phyloP scores from a whole-genome alignment of 768 basidiomycete genomes.

The Tricholoma flavovirens region DNA sequence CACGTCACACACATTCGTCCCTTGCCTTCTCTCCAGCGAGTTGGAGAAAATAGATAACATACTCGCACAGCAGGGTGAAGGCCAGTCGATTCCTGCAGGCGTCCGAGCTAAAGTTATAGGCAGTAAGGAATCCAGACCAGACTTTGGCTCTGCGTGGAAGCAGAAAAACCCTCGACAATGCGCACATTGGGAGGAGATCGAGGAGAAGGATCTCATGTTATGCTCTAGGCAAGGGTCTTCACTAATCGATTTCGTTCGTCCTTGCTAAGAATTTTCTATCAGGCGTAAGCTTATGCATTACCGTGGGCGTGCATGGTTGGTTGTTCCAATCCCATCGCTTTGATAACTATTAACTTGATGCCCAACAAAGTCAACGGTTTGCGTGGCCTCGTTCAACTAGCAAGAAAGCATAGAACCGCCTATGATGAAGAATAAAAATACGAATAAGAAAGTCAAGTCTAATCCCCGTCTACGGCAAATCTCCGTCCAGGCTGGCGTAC shows the following conservation, averaged over 20 bases:
- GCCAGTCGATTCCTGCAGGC: neutral
- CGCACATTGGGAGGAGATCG: no score
- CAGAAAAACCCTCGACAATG: neutral
- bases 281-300: neutral
- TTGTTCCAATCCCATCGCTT: neutral
- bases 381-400: neutral
- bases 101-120: neutral
- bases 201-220: neutral
- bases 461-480: neutral
- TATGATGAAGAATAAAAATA: neutral
- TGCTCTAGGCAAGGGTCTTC: neutral
- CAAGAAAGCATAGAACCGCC: neutral
- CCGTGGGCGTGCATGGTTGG: neutral
- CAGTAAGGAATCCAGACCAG: neutral
- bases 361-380: neutral
- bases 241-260: neutral
- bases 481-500: slow-evolving; percentile 1
- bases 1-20: neutral
- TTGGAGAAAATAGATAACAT: neutral
- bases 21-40: neutral
- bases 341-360: neutral
- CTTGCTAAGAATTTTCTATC: neutral
- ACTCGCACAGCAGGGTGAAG: neutral
- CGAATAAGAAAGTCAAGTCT: no score
- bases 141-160: neutral